These are phyloP conservation scores for Herpetomonas tarakana DNA, from an alignment of 208 protist species.

Conservation along the genomic window DNA sequence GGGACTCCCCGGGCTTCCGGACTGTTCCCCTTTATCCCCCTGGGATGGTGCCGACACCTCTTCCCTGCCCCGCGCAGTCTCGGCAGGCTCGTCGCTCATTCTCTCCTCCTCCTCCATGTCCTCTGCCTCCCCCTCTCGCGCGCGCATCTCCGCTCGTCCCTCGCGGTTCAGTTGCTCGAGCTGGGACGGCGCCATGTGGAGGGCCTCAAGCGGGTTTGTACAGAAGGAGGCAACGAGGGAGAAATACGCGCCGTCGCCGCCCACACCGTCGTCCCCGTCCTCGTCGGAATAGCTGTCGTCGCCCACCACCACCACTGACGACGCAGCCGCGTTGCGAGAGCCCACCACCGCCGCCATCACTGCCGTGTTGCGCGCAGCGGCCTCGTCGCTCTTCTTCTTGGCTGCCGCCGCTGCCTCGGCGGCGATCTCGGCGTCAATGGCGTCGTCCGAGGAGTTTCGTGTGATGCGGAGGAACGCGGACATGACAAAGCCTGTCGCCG, in stretches of 20 bases:
- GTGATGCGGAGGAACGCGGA: neutral
- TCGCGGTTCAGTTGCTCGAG: constrained; percentile 19
- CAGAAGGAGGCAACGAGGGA: constrained; percentile 29
- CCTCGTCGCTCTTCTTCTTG: neutral
- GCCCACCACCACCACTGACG: neutral
- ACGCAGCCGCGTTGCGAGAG: neutral
- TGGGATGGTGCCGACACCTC: neutral
- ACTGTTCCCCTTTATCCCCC: too few relatives aligned
- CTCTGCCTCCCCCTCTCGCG: neutral
- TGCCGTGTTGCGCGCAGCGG: too few relatives aligned
- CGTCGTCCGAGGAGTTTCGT: constrained; percentile 2
- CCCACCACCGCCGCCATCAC: neutral
- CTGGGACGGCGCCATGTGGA: constrained; percentile 16
- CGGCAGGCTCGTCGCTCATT: neutral
- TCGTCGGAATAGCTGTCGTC: neutral
- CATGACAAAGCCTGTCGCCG: neutral
- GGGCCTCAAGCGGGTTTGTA: constrained; percentile 19
- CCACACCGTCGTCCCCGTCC: neutral
- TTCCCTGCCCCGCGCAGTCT: neutral
- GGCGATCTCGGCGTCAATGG: neutral
- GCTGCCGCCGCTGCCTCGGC: neutral
- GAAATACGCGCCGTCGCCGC: constrained; percentile 12
- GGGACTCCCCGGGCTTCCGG: too few relatives aligned
- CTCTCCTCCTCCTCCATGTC: neutral
- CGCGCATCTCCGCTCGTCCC: constrained; percentile 4